phyloP scores from a whole-genome alignment of 2,329 filamentous ascomycete genomes.

The Ceratocystiopsis brevicomis region DNA sequence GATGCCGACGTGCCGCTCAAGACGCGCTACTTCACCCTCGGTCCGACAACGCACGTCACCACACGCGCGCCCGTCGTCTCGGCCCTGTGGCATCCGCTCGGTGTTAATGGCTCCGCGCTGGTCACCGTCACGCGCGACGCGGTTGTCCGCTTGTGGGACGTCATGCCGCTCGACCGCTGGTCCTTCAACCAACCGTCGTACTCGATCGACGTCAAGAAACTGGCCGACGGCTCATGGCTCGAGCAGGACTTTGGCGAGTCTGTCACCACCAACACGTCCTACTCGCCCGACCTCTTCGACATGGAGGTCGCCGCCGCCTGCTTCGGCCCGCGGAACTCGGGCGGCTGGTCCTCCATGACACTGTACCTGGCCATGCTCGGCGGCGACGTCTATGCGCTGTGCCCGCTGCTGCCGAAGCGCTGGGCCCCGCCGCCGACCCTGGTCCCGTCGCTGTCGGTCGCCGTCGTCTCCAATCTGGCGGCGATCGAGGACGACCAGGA shows the following conservation, averaged over 20 bases:
- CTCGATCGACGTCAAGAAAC: constrained; percentile 72
- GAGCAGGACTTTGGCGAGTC: constrained; percentile 73
- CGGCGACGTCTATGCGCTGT: constrained; percentile 84
- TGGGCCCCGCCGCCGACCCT: constrained; percentile 65
- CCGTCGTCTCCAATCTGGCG: constrained; percentile 56
- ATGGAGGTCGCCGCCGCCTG: constrained; percentile 86
- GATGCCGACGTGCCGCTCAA: constrained; percentile 45
- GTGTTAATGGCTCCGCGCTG: constrained; percentile 60
- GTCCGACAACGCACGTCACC: constrained; percentile 78
- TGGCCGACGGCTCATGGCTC: constrained; percentile 64
- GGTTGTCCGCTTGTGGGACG: constrained; percentile 75
- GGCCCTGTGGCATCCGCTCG: constrained; percentile 81
- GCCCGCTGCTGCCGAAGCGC: constrained; percentile 68
- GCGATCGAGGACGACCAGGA: constrained; percentile 40
- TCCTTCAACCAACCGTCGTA: constrained; percentile 72
- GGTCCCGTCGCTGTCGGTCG: constrained; percentile 65
- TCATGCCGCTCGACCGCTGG: constrained; percentile 66
- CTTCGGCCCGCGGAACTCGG: constrained; percentile 48
- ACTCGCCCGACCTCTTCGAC: constrained; percentile 75
- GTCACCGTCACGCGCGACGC: constrained; percentile 82
- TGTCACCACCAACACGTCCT: constrained; percentile 57
- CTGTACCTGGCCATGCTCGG: constrained; percentile 92
- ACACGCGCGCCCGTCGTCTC: constrained; percentile 66
- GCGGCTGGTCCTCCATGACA: constrained; percentile 91
- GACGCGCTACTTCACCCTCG: constrained; percentile 76